These are phyloP conservation scores for Podaxis mareebaensis DNA, from an alignment of 768 basidiomycete genomes.

Conservation along the genomic window DNA sequence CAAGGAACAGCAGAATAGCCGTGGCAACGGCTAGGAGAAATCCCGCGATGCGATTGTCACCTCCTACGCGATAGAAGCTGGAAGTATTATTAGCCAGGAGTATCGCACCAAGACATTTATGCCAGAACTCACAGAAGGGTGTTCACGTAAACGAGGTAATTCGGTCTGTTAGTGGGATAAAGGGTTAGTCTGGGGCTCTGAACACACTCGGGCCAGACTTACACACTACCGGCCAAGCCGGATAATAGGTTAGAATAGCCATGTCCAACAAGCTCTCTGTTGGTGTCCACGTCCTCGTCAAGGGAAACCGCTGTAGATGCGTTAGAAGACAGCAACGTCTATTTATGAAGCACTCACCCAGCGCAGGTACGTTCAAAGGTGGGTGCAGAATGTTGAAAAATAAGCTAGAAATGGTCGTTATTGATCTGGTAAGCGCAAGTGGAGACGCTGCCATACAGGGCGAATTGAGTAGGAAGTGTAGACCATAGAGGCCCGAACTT, in stretches of 20 bases:
- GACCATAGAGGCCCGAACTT: slow-evolving; percentile 69
- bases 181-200: background rate
- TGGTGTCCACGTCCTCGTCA: slow-evolving; percentile 84
- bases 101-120: background rate
- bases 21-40: slow-evolving; percentile 83
- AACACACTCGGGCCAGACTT: background rate
- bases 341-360: slow-evolving; percentile 48
- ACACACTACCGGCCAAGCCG: slow-evolving; percentile 81
- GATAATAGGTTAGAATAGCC: slow-evolving; percentile 89
- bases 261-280: slow-evolving; percentile 90
- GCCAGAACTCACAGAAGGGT: slow-evolving; percentile 60
- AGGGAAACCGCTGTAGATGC: slow-evolving; percentile 72
- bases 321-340: background rate
- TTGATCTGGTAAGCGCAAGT: background rate
- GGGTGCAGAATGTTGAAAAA: slow-evolving; percentile 88
- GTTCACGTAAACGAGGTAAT: slow-evolving; percentile 88
- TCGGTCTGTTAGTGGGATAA: slow-evolving; percentile 51
- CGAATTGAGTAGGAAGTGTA: slow-evolving; percentile 93
- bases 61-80: slow-evolving; percentile 93
- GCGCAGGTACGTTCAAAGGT: slow-evolving; percentile 85
- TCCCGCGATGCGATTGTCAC: slow-evolving; percentile 79
- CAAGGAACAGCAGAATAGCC: slow-evolving; percentile 69
- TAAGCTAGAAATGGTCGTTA: slow-evolving; percentile 39
- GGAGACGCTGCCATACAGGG: slow-evolving; percentile 55
- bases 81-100: background rate